Conservation (phyloP, 768 basidiomycete species). For the Suillus alpinus region DNA sequence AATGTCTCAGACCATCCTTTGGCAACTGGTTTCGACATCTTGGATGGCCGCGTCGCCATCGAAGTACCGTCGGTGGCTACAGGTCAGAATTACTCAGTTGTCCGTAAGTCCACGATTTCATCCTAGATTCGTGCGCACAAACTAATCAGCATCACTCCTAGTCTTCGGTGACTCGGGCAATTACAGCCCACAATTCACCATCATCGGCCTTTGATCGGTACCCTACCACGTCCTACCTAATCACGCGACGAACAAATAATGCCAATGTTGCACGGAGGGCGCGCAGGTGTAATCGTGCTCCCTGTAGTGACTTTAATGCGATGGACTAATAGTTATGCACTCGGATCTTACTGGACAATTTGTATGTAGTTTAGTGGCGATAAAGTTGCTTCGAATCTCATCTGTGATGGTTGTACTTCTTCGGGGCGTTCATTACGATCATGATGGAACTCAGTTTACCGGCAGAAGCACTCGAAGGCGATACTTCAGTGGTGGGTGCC, state of each 20-base stretch:
- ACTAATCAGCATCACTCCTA: slow-evolving; percentile 14
- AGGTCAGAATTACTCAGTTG: slow-evolving; percentile 31
- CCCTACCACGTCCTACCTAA: neutral
- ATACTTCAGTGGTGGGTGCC: neutral
- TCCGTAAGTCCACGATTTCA: slow-evolving; percentile 21
- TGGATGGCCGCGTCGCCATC: slow-evolving; percentile 22
- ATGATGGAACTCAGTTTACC: neutral
- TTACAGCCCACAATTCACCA: slow-evolving; percentile 25
- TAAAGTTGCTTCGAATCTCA: neutral
- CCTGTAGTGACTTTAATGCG: neutral
- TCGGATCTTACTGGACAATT: neutral
- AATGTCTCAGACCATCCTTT: slow-evolving; percentile 19
- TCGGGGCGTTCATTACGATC: neutral
- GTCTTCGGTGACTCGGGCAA: slow-evolving; percentile 36
- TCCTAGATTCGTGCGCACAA: neutral
- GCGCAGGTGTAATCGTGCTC: neutral
- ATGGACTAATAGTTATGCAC: slow-evolving; percentile 1
- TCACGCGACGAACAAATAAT: slow-evolving; percentile 3
- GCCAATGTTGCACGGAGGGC: neutral
- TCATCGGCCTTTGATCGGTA: slow-evolving; percentile 9
- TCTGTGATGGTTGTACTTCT: neutral
- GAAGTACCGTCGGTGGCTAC: slow-evolving; percentile 27
- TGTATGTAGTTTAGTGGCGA: slow-evolving; percentile 1
- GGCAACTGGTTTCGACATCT: slow-evolving; percentile 27
- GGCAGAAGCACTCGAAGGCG: neutral